Evolutionary conservation across 1,284 basidiomycete genomes (phyloP).

Genomic region (Violaceomyces palustris): DNA sequence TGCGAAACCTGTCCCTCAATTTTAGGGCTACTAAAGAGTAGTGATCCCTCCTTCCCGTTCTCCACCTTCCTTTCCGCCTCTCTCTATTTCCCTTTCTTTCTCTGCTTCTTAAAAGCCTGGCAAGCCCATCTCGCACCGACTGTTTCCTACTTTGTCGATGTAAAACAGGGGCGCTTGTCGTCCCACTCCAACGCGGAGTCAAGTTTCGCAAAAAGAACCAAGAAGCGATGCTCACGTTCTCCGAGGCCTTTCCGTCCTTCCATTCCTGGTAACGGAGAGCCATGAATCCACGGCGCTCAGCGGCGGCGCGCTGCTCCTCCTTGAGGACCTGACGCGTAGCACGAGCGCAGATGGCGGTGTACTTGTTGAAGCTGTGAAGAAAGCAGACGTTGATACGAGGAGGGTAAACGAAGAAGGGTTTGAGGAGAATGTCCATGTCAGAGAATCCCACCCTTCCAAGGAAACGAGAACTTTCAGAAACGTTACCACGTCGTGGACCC

Average conservation of each 20-base stretch:
- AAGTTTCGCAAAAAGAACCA: too few species aligned
- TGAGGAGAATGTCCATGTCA: not conserved
- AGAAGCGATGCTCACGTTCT: slow-evolving; percentile 48
- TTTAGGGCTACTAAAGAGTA: too few species aligned
- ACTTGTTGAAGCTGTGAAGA: slow-evolving; percentile 55
- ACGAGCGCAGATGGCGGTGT: slow-evolving; percentile 53
- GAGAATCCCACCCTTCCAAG: not conserved
- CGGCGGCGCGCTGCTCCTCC: slow-evolving; percentile 53
- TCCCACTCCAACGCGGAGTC: too few species aligned
- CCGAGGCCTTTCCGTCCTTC: slow-evolving; percentile 53
- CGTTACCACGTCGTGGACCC: too few species aligned
- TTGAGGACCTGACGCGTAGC: slow-evolving; percentile 55
- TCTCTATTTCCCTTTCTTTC: slow-evolving; percentile 29
- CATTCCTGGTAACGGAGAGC: slow-evolving; percentile 55
- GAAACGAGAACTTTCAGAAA: too few species aligned
- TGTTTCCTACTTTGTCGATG: not conserved
- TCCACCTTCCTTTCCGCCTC: too few species aligned
- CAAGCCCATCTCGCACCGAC: too few species aligned
- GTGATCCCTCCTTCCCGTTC: too few species aligned
- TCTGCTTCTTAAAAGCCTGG: slow-evolving; percentile 5
- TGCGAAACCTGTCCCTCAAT: too few species aligned
- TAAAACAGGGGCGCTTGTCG: not conserved
- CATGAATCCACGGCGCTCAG: slow-evolving; percentile 53
- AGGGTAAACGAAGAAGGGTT: too few species aligned
- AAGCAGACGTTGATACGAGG: not conserved